Evolutionary conservation across 176 grass and related monocot species (phyloP), one percentile per base, ranked within the genome.

Genomic region (Eragrostis curvula): DNA sequence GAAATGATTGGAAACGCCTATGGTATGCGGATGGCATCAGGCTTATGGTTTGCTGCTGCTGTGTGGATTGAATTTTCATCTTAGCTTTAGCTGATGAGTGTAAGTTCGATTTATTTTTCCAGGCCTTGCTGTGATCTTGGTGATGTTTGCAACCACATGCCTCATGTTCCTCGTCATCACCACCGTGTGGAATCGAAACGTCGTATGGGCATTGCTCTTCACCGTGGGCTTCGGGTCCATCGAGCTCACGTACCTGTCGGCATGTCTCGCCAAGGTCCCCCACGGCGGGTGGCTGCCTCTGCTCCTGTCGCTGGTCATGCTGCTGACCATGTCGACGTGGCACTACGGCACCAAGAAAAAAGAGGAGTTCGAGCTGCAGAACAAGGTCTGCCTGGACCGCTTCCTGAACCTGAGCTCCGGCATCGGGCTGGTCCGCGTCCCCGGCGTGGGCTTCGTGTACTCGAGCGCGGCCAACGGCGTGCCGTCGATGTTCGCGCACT

Each of bases 121-220:
- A 96, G 94, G 94, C 13, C 89, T 97, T 16, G 92, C 92, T 2
- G 95, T 91, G 55, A 94, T 92, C 77, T 41, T 83, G 47, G 92
- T 97, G 44, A 97, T 97, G 95, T 87, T 92, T 41, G 86, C 85
- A 40, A 97, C 95, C 5, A 94, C 95, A 41, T 97, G 92, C 83
- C 90, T 97, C 0, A 97, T 97, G 95, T 92, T 92, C 73, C 84
- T 97, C 0, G 83, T 97, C 17, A 97, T 94, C 84, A 94, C 94
- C 5, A 87, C 85, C 0, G 87, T 94, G 55, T 97, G 95, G 95
- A 87, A 84, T 23, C 77, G 86, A 7, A 81, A 81, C 3, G 70
- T 89, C 0, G 0, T 87, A 0, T 77, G 87, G 62, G 92, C 92
- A 2, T 68, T 75, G 44, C 78, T 92, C 75, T 97, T 97, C 85